A percentile compares a stretch with the other conserved stretches of the same genome.
These are phyloP conservation scores for Fusarium tanahbumbuense DNA, from an alignment of 2,329 filamentous ascomycete genomes.

Conservation along the genomic window DNA sequence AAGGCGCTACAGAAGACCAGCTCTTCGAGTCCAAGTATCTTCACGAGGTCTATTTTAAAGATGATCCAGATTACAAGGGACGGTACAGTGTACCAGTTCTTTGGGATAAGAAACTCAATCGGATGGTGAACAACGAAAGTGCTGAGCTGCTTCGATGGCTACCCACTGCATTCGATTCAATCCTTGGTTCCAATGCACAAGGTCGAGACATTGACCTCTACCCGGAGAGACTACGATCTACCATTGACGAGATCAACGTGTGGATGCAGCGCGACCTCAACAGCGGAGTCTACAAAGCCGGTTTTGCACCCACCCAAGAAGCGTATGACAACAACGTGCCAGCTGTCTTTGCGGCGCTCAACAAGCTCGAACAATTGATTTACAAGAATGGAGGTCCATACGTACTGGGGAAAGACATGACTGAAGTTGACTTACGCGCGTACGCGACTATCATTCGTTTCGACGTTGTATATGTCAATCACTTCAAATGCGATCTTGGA, in stretches of 20 bases:
- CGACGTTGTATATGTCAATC: conserved; percentile 74
- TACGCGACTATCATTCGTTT: conserved; percentile 75
- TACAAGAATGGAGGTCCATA: conserved; percentile 60
- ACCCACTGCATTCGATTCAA: conserved; percentile 76
- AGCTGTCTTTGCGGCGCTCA: conserved; percentile 73
- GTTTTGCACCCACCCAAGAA: conserved; percentile 74
- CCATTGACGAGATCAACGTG: conserved; percentile 73
- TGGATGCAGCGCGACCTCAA: conserved; percentile 71
- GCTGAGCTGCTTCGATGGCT: conserved; percentile 87
- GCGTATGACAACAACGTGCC: conserved; percentile 72
- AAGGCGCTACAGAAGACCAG: conserved; percentile 70
- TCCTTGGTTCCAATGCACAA: conserved; percentile 56
- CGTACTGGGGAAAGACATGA: conserved; percentile 72
- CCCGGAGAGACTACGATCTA: conserved; percentile 60
- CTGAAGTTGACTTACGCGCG: conserved; percentile 75
- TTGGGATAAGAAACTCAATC: conserved; percentile 74
- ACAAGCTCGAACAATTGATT: conserved; percentile 71
- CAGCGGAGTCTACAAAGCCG: conserved; percentile 64
- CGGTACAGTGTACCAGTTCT: conserved; percentile 80
- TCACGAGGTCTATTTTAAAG: conserved; percentile 76
- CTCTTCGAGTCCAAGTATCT: conserved; percentile 74
- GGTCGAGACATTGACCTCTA: conserved; percentile 65
- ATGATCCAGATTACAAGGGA: conserved; percentile 73
- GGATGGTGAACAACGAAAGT: conserved; percentile 85
- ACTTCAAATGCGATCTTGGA: conserved; percentile 73